Evolutionary conservation across 2,329 filamentous ascomycete species (phyloP).

Genomic region (Phyllosticta citribraziliensis): DNA sequence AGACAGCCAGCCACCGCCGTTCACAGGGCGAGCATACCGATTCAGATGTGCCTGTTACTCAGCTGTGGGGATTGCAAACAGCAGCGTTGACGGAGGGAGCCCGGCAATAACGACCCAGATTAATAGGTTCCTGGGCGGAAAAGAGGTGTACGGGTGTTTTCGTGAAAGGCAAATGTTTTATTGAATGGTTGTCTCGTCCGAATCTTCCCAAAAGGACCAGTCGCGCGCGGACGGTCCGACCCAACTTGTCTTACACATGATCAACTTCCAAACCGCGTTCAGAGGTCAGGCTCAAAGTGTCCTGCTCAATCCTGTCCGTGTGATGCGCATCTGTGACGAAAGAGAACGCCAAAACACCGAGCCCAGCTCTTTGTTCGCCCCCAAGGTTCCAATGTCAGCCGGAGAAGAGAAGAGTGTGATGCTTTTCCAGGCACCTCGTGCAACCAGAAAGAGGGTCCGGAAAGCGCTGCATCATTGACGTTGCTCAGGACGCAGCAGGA

Average conservation of each 20-base stretch:
- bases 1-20: neutral
- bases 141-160: neutral
- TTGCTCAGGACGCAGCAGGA: conserved; percentile 5
- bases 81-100: too few relatives aligned
- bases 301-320: neutral
- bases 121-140: neutral
- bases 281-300: neutral
- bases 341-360: neutral
- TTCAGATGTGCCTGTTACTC: neutral
- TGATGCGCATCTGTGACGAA: neutral
- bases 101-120: neutral
- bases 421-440: neutral
- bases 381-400: conserved; percentile 4
- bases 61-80: too few relatives aligned
- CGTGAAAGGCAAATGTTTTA: neutral
- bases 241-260: neutral
- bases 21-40: neutral
- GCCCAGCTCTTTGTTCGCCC: neutral
- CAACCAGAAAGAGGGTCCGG: neutral
- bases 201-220: neutral
- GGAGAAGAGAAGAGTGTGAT: conserved; percentile 6
- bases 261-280: neutral
- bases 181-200: neutral
- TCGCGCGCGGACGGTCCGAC: neutral
- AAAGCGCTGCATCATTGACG: neutral